Conservation (phyloP, 306 rosid species). For the Herpetospermum pedunculosum region DNA sequence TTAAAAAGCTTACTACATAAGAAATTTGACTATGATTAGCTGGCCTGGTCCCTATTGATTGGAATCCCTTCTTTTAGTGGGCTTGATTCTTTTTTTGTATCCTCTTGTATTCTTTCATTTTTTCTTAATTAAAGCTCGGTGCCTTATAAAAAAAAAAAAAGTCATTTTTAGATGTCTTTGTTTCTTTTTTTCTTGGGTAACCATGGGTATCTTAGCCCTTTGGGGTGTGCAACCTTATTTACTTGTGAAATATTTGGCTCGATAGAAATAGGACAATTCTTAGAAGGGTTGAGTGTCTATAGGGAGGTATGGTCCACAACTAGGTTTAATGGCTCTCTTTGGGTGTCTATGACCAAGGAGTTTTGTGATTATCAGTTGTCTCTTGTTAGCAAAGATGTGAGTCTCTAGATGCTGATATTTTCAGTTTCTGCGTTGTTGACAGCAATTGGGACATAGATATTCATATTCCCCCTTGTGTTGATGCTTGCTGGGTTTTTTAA, state of each 20-base stretch:
- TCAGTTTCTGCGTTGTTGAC: not conserved
- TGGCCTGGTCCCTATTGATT: not conserved
- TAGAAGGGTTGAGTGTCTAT: not conserved
- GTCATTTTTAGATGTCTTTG: too few species aligned
- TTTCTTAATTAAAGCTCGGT: too few species aligned
- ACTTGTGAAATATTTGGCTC: not conserved
- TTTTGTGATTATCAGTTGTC: not conserved
- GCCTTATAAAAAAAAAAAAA: too few species aligned
- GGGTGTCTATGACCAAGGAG: not conserved
- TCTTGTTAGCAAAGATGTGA: not conserved
- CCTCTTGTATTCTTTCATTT: too few species aligned
- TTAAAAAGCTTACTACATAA: not conserved
- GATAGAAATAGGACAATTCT: not conserved
- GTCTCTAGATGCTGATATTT: not conserved
- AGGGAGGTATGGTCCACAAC: not conserved
- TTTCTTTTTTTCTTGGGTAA: not conserved
- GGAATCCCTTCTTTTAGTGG: too few species aligned
- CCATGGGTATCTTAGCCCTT: not conserved
- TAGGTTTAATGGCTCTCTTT: not conserved
- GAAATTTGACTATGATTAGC: not conserved
- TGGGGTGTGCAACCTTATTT: not conserved
- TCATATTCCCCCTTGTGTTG: not conserved
- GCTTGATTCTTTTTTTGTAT: too few species aligned
- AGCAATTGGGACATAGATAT: not conserved
- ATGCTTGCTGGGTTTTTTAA: not conserved